Evolutionary conservation across 345 rosid genomes (phyloP), one percentile per base, ranked within the genome.

Genomic region (Pugionium dolabratum): DNA sequence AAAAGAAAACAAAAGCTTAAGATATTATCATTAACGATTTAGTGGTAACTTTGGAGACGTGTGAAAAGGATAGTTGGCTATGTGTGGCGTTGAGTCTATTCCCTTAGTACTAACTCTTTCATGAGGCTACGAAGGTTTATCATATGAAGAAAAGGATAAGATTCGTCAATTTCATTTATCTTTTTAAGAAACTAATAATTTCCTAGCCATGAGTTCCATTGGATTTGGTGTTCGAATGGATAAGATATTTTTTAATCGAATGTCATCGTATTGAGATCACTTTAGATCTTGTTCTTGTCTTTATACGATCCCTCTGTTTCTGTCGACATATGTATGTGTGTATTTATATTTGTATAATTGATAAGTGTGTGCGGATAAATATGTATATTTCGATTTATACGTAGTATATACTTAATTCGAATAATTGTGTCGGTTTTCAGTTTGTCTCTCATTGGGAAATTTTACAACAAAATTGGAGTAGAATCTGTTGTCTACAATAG

Each of bases 61-160:
- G 11, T 37, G 7, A 28, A n/a, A 27, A 44, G 7, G 18, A 64
- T 31, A 34, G 42, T 26, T 72, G 71, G 71, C 54, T 53, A 42
- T 43, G 18, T 18, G 18, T 18, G 18, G 18, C 18, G 18, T 18
- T 18, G 51, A 59, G 56, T 59, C 33, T 50, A 29, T 50, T 42
- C 27, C 31, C 71, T 48, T 49, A 47, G 76, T 66, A 49, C 58
- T 49, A 57, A 72, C 34, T 27, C 48, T 40, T 58, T 50, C 59
- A 25, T 64, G 59, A 64, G 76, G 76, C 70, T 65, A 58, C 55
- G 34, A 72, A 50, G 36, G 53, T 57, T 35, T 65, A 49, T 48
- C 70, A 39, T 29, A 64, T 9, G 49, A 56, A 33, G 8, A 29
- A 40, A 72, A 49, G 52, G 76, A 73, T 73, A 73, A 66, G 76